Evolutionary conservation across 352 stramenopile genomes (phyloP).

Genomic region (Pythium volutum): DNA sequence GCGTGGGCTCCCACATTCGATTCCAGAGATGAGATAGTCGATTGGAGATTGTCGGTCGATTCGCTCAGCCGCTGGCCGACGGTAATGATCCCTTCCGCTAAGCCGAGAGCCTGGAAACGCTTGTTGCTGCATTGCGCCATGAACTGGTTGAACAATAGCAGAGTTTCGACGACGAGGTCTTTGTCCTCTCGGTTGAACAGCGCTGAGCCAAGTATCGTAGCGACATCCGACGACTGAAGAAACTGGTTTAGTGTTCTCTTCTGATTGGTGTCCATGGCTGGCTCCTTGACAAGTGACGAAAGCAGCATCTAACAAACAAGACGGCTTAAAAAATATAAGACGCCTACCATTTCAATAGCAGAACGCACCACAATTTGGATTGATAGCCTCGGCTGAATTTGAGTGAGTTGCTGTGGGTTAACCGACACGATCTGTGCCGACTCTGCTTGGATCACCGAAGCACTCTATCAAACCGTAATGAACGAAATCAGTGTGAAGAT

Average conservation of each 20-base stretch:
- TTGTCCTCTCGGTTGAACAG: slow-evolving; percentile 67
- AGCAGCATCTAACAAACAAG: slow-evolving; percentile 52
- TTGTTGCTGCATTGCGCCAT: slow-evolving; percentile 52
- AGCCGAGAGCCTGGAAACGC: slow-evolving; percentile 51
- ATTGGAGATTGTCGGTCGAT: slow-evolving; percentile 53
- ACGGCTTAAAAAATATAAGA: background rate
- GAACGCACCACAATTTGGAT: slow-evolving; percentile 62
- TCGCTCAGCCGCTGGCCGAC: slow-evolving; percentile 53
- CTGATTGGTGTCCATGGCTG: slow-evolving; percentile 55
- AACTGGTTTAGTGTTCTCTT: slow-evolving; percentile 70
- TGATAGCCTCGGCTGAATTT: slow-evolving; percentile 66
- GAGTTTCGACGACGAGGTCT: slow-evolving; percentile 57
- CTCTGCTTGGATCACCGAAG: slow-evolving; percentile 66
- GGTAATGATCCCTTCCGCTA: slow-evolving; percentile 61
- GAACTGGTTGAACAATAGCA: slow-evolving; percentile 55
- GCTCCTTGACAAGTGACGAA: slow-evolving; percentile 44
- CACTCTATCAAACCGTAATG: slow-evolving; percentile 33
- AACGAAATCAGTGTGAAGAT: background rate
- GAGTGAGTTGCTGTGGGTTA: slow-evolving; percentile 44
- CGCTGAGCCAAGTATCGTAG: slow-evolving; percentile 50
- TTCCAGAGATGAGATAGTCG: slow-evolving; percentile 47
- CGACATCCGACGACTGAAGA: slow-evolving; percentile 68
- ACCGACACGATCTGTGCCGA: slow-evolving; percentile 46
- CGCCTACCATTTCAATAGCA: background rate
- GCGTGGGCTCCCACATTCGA: slow-evolving; percentile 40